Evolutionary conservation across 2,329 filamentous ascomycete species (phyloP), one percentile per base, ranked within the genome.

Genomic region (Clarireedia paspali): DNA sequence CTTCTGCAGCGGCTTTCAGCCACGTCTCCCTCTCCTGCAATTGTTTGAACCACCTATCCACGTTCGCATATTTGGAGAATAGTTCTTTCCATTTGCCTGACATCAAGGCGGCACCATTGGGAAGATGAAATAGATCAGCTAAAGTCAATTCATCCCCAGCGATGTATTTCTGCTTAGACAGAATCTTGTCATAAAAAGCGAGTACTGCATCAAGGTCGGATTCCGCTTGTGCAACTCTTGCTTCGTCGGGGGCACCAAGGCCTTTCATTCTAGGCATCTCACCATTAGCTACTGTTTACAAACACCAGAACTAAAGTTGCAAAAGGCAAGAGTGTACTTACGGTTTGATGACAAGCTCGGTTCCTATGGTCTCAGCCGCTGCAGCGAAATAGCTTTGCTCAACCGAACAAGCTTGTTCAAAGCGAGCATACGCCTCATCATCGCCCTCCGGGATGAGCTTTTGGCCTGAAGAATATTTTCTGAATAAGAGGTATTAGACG

Each of bases 91-190:
- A 63, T 34, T 63, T 63, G 12, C 58, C 6, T 15, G 38, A 47
- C 48, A 58, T 62, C 3, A 58, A 54, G 40, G 63, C 54, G 1
- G 45, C 48, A 20, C 59, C 63, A 47, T 65, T 62, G 3, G 65
- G 62, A 10, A 67, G 36, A 40, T 67, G 65, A 55, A 62, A 64
- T 17, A 68, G 45, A 58, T 68, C 65, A 27, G 58, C 66, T 14
- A 68, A 39, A 20, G 66, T 62, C 17, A 67, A 3, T 42, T 66
- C 55, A 24, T 67, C 54, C 34, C 64, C 66, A 49, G 60, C 62
- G 40, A 68, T 59, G 56, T 66, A 68, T n/a, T 56, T 40, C 40
- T 63, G 60, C 23, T 63, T 64, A 15, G 60, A 40, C 2, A 68
- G 59, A 48, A 65, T 64, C 9, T 14, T 47, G n/a, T 67, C 64